Evolutionary conservation across 257 asterid species (phyloP), one percentile per base, ranked within the genome.

Genomic region (Primulina huaijiensis): DNA sequence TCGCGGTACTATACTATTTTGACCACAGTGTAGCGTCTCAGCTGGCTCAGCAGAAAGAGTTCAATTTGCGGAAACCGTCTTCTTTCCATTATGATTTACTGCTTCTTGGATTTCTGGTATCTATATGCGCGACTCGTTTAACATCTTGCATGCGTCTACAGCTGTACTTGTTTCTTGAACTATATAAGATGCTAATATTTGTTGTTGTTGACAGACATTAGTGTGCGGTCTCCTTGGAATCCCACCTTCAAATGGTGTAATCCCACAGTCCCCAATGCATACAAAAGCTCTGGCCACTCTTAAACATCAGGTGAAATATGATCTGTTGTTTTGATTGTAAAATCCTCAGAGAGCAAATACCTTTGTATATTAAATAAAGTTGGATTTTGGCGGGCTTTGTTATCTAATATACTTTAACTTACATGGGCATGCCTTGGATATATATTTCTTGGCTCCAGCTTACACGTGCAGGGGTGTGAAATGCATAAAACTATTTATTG

Each of bases 231-330:
- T 91, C 8, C 11, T 91, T 52, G 97, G 97, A 38, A 87, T 91
- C 69, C 97, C 97, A 63, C 97, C 97, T 43, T 76, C 97, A 59
- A 91, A 91, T 53, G 97, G 96, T 55, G 96, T 91, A 8, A 89
- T 91, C 72, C 97, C 97, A 16, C 96, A 91, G 74, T 91, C 97
- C 20, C 97, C 97, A 40, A 91, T 91, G 97, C 97, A 91, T 67
- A 91, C 96, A 12, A 89, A 89, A 69, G 82, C 93, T 79, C 72
- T 91, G 52, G 97, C 97, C 40, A 89, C 96, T 71, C 97, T 91
- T 62, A 91, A 91, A 64, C 96, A 89, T 80, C 97, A 91, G 90
- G 97, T 91, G 40, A 50, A 50, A 50, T 7, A 69, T 67, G 58
- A 29, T 38, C 62, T 37, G 66, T 62, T 29, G 10, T 14, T 8